Conservation (phyloP, 768 basidiomycete genomes). For the Baorangia bicolor region DNA sequence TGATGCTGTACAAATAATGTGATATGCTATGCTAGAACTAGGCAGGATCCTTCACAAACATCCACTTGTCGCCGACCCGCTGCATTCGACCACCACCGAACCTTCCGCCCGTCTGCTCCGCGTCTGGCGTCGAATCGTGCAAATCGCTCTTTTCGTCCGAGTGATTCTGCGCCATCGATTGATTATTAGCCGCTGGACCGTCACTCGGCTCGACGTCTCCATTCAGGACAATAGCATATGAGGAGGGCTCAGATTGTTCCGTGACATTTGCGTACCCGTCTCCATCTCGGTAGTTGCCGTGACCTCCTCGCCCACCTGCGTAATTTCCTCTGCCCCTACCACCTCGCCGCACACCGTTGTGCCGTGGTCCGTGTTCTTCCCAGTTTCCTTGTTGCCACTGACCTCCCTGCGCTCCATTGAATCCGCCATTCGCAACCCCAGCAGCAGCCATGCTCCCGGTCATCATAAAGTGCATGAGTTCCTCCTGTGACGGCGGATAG, state of each 20-base stretch:
- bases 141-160: neutral
- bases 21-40: slow-evolving; percentile 21
- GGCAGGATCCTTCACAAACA: slow-evolving; percentile 56
- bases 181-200: neutral
- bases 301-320: slow-evolving; percentile 31
- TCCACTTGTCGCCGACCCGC: slow-evolving; percentile 69
- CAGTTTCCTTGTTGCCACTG: slow-evolving; percentile 24
- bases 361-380: slow-evolving; percentile 37
- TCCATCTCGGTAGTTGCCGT: slow-evolving; percentile 51
- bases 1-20: slow-evolving; percentile 23
- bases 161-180: neutral
- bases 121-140: neutral
- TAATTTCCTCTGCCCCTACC: slow-evolving; percentile 40
- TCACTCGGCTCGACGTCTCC: slow-evolving; percentile 37
- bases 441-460: slow-evolving; percentile 27
- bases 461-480: slow-evolving; percentile 76
- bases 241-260: slow-evolving; percentile 40
- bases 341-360: slow-evolving; percentile 37
- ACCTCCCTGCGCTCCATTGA: slow-evolving; percentile 19
- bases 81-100: slow-evolving; percentile 63
- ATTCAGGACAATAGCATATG: slow-evolving; percentile 61
- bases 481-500: slow-evolving; percentile 65
- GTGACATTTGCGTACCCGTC: slow-evolving; percentile 33
- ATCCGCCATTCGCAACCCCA: slow-evolving; percentile 14
- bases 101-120: slow-evolving; percentile 12